Conservation (phyloP, 148 eudicot genomes). For the Camellia sinensis region DNA sequence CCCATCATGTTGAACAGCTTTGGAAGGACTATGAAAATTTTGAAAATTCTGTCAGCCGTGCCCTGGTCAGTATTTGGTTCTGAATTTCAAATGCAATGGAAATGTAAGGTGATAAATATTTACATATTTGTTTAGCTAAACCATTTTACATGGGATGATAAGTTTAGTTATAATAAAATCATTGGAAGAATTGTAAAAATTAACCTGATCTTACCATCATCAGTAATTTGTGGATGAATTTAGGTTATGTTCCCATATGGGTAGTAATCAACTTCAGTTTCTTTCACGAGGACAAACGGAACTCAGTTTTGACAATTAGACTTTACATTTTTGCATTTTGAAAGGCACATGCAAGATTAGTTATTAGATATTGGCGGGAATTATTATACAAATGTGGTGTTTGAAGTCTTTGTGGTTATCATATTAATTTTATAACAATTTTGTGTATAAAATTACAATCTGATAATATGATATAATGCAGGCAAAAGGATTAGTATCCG, state of each 20-base stretch:
- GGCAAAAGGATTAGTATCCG: slow-evolving; percentile 97
- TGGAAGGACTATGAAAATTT: slow-evolving; percentile 97
- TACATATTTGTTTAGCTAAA: not conserved
- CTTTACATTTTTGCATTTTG: not conserved
- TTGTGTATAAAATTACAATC: not conserved
- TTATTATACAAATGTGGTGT: not conserved
- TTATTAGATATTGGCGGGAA: not conserved
- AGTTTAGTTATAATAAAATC: not conserved
- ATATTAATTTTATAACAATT: not conserved
- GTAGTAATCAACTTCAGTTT: not conserved
- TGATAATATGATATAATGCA: slow-evolving; percentile 37
- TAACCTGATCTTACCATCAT: not conserved
- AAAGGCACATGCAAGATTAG: not conserved
- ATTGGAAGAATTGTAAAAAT: not conserved
- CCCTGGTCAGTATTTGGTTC: slow-evolving; percentile 54
- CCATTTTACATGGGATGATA: not conserved
- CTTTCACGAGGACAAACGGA: not conserved
- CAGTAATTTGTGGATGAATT: not conserved
- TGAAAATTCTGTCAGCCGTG: slow-evolving; percentile 96
- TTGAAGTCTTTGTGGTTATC: not conserved
- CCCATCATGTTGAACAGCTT: slow-evolving; percentile 87
- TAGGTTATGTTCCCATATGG: not conserved
- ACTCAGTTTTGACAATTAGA: not conserved
- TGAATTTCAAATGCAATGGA: slow-evolving; percentile 1
- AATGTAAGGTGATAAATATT: not conserved